These are phyloP conservation scores for Meredithiella fracta DNA, from an alignment of 2,329 filamentous ascomycete genomes.

Conservation along the genomic window DNA sequence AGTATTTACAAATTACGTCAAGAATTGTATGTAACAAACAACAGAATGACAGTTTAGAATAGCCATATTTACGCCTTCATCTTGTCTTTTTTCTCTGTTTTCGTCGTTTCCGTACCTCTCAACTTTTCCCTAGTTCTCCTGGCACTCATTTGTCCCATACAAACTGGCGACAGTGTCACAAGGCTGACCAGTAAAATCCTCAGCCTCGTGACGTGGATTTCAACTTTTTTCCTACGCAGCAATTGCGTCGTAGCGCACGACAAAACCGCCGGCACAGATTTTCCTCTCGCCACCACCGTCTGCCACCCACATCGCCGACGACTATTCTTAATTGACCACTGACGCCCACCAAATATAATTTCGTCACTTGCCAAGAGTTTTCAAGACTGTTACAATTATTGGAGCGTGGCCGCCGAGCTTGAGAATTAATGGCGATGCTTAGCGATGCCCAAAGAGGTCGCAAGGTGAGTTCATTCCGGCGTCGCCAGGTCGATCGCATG, in stretches of 20 bases:
- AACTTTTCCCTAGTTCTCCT: not conserved
- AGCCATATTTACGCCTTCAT: no score
- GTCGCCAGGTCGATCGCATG: no score
- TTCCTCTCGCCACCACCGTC: constrained; percentile 3
- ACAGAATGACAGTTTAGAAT: no score
- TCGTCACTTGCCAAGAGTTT: no score
- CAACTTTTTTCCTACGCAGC: constrained; percentile 4
- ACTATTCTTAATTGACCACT: not conserved
- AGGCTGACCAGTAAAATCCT: constrained; percentile 7
- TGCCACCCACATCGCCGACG: not conserved
- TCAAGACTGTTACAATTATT: not conserved
- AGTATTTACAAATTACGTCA: no score
- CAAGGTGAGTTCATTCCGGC: constrained; percentile 27
- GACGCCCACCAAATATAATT: no score
- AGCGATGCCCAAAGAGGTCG: constrained; percentile 40
- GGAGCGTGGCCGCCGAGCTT: not conserved
- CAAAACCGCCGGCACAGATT: not conserved
- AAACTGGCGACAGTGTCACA: not conserved
- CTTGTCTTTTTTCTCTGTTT: no score
- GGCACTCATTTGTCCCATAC: not conserved
- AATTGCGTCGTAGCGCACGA: not conserved
- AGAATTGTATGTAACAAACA: no score
- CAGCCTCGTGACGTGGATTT: constrained; percentile 14
- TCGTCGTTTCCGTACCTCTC: no score
- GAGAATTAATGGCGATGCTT: constrained; percentile 19